phyloP scores from a whole-genome alignment of 2,329 filamentous ascomycete genomes.

The Colletotrichum plurivorum region DNA sequence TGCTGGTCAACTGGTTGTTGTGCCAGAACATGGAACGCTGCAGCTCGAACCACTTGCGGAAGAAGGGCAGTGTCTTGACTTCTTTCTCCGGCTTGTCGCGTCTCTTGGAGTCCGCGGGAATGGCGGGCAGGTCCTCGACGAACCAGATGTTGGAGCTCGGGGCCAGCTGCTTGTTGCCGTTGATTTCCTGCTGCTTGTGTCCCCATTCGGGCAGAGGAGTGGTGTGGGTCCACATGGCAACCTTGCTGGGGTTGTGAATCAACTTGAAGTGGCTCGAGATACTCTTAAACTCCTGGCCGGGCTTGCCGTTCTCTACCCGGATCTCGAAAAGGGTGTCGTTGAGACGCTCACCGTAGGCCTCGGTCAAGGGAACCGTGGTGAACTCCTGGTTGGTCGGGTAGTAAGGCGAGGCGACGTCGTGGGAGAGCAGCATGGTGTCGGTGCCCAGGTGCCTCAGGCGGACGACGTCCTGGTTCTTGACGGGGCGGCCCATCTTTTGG shows the following conservation, averaged over 20 bases:
- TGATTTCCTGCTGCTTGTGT: constrained; percentile 98
- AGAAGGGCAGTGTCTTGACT: constrained; percentile 88
- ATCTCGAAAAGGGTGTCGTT: constrained; percentile 97
- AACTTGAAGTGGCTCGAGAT: constrained; percentile 96
- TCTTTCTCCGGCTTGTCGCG: constrained; percentile 82
- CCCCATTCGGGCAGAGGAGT: constrained; percentile 97
- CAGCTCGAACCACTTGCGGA: constrained; percentile 95
- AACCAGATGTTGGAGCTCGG: constrained; percentile 96
- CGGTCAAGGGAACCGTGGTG: constrained; percentile 81
- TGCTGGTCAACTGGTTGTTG: constrained; percentile 97
- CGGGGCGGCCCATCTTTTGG: constrained; percentile 71
- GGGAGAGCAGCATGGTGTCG: constrained; percentile 87
- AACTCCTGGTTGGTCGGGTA: constrained; percentile 99
- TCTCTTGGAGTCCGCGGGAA: constrained; percentile 79
- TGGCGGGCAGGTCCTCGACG: constrained; percentile 89
- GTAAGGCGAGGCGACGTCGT: constrained; percentile 97
- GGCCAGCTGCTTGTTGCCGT: constrained; percentile 95
- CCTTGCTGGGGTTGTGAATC: constrained; percentile 93
- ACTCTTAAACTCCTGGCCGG: constrained; percentile 87
- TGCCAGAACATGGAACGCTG: constrained; percentile 99
- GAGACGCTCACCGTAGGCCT: constrained; percentile 79
- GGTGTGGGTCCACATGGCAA: constrained; percentile 99
- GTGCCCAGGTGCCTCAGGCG: constrained; percentile 90
- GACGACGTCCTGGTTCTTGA: constrained; percentile 88
- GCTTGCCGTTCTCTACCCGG: constrained; percentile 88